A percentile compares a stretch with the other conserved stretches of the same genome.
phyloP scores from a whole-genome alignment of 495 filamentous ascomycete species.

The Aspergillus panamensis region DNA sequence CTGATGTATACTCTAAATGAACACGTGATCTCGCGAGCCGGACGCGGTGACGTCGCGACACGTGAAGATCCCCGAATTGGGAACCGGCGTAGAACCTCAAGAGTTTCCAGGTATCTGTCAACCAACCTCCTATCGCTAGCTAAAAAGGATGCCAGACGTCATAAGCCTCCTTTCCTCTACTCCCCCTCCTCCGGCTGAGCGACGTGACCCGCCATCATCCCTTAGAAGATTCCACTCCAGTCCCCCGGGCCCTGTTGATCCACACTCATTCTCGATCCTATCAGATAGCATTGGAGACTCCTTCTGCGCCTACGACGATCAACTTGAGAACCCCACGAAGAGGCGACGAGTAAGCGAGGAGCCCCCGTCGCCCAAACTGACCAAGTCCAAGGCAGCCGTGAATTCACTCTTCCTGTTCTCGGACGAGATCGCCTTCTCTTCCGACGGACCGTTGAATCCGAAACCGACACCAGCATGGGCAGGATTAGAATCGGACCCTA shows the following conservation, averaged over 20 bases:
- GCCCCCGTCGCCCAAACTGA: background rate
- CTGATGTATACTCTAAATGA: background rate
- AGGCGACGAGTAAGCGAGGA: constrained; percentile 40
- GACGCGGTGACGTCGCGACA: constrained; percentile 18
- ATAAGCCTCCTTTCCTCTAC: constrained; percentile 44
- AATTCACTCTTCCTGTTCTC: constrained; percentile 34
- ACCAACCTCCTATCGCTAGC: background rate
- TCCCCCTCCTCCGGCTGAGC: constrained; percentile 27
- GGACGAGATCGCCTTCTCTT: constrained; percentile 32
- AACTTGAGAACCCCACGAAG: constrained; percentile 34
- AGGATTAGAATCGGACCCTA: constrained; percentile 45
- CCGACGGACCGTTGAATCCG: constrained; percentile 15
- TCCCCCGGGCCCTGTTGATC: constrained; percentile 10
- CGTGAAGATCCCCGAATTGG: constrained; percentile 2
- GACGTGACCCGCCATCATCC: constrained; percentile 16
- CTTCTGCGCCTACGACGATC: constrained; percentile 33
- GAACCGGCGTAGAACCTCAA: background rate
- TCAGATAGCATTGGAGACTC: constrained; percentile 51
- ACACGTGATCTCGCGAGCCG: constrained; percentile 23
- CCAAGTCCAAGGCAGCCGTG: background rate
- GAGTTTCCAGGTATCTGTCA: background rate
- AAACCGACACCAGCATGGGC: constrained; percentile 10
- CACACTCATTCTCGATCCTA: constrained; percentile 28
- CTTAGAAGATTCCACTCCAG: constrained; percentile 16
- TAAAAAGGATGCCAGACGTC: constrained; percentile 38